A percentile compares a stretch with the other conserved stretches of the same genome.
phyloP scores from a whole-genome alignment of 202 grass and related monocot genomes.

The Panicum virgatum region DNA sequence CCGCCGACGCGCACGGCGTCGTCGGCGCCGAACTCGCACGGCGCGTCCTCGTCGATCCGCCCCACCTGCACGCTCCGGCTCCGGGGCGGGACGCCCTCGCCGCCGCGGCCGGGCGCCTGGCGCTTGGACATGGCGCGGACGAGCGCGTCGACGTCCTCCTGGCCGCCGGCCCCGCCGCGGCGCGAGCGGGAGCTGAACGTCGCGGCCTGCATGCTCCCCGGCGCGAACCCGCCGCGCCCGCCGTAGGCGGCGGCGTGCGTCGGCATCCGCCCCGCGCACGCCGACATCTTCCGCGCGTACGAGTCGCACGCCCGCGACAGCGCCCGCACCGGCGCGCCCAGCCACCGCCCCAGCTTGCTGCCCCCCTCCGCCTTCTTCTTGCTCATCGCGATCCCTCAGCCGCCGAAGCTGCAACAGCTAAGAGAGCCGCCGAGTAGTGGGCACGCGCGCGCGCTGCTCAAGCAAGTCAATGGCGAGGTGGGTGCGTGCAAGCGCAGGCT shows the following conservation, averaged over 20 bases:
- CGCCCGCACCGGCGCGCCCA: conserved; percentile 54
- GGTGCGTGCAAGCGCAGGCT: background rate
- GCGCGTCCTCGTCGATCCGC: conserved; percentile 75
- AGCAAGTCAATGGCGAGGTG: background rate
- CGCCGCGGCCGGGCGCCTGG: background rate
- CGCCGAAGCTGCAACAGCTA: background rate
- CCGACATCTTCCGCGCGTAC: conserved; percentile 65
- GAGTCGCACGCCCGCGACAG: conserved; percentile 65
- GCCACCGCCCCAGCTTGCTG: conserved; percentile 42
- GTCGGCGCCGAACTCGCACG: conserved; percentile 54
- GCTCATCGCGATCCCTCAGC: background rate
- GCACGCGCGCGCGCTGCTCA: background rate
- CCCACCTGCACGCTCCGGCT: conserved; percentile 68
- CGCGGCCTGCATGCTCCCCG: conserved; percentile 9
- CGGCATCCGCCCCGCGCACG: conserved; percentile 63
- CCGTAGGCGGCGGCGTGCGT: conserved; percentile 27
- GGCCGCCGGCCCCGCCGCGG: background rate
- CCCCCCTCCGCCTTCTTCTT: background rate
- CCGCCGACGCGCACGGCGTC: conserved; percentile 41
- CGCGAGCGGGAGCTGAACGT: conserved; percentile 53
- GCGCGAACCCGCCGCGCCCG: conserved; percentile 32
- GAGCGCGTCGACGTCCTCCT: conserved; percentile 58
- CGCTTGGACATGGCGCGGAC: conserved; percentile 54
- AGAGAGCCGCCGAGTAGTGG: background rate
- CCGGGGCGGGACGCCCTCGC: background rate